Percentiles rank a stretch among this genome's conserved stretches.
These are phyloP conservation scores for Zasmidium citrigriseum DNA, from an alignment of 2,329 filamentous ascomycete genomes.

Conservation along the genomic window DNA sequence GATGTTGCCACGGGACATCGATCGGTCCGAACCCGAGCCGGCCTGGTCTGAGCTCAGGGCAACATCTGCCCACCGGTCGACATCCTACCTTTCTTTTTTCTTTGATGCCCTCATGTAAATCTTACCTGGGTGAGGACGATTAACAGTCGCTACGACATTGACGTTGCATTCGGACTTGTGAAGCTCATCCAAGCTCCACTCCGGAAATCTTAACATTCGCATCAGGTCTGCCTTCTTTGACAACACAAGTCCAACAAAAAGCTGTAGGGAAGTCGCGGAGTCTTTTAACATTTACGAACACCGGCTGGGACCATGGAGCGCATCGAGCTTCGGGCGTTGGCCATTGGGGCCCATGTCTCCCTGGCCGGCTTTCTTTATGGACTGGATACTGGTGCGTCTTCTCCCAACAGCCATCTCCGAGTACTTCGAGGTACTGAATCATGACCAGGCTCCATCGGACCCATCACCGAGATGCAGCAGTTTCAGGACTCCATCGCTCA, in stretches of 20 bases:
- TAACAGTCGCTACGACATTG: background rate
- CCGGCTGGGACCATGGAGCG: background rate
- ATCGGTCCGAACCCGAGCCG: too few species aligned
- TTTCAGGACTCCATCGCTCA: background rate
- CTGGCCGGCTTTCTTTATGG: background rate
- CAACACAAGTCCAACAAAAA: too few species aligned
- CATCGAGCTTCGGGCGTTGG: background rate
- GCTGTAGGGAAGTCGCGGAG: too few species aligned
- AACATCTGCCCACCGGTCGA: too few species aligned
- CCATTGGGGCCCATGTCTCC: background rate
- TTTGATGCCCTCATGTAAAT: background rate
- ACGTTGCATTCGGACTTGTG: background rate
- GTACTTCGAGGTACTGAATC: background rate
- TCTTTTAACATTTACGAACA: too few species aligned
- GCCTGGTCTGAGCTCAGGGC: too few species aligned
- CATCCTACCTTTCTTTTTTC: too few species aligned
- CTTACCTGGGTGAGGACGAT: background rate
- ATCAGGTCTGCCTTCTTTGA: background rate
- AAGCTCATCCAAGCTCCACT: background rate
- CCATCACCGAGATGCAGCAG: background rate
- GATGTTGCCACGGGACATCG: too few species aligned
- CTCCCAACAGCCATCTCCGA: background rate
- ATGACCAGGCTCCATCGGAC: background rate
- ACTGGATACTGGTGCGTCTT: background rate
- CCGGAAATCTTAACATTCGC: background rate